These are phyloP conservation scores for Russula griseocarnosa DNA, from an alignment of 768 basidiomycete species.

Conservation along the genomic window DNA sequence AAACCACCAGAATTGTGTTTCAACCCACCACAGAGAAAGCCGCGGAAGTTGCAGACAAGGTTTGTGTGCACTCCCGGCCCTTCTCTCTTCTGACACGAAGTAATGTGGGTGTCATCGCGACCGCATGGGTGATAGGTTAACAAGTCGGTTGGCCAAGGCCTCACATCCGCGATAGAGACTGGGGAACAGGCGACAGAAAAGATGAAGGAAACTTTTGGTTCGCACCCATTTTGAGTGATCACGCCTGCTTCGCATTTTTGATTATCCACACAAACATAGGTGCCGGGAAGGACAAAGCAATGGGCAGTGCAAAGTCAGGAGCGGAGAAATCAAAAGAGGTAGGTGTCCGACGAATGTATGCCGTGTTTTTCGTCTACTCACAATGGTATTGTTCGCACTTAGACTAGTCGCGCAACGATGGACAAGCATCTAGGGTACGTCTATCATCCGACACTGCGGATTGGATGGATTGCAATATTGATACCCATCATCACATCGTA, in stretches of 20 bases:
- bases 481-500: not conserved
- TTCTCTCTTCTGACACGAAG: too few relatives aligned
- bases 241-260: not conserved
- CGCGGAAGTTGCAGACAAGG: constrained; percentile 25
- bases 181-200: constrained; percentile 26
- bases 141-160: constrained; percentile 23
- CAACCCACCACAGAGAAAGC: constrained; percentile 23
- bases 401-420: constrained; percentile 6
- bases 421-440: constrained; percentile 19
- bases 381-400: not conserved
- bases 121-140: constrained; percentile 18
- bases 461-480: not conserved
- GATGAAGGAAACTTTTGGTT: constrained; percentile 23
- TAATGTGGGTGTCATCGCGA: not conserved
- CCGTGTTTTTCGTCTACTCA: not conserved
- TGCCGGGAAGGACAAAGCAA: constrained; percentile 9
- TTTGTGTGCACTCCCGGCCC: not conserved
- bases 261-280: constrained; percentile 4
- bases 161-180: constrained; percentile 25
- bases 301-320: constrained; percentile 1
- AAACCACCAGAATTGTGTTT: not conserved
- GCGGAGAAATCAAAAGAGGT: constrained; percentile 14
- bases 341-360: not conserved
- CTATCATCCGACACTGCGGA: not conserved
- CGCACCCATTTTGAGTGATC: not conserved